Base-by-base conservation (phyloP, 78 protist species). In the Emiliania huxleyi region DNA sequence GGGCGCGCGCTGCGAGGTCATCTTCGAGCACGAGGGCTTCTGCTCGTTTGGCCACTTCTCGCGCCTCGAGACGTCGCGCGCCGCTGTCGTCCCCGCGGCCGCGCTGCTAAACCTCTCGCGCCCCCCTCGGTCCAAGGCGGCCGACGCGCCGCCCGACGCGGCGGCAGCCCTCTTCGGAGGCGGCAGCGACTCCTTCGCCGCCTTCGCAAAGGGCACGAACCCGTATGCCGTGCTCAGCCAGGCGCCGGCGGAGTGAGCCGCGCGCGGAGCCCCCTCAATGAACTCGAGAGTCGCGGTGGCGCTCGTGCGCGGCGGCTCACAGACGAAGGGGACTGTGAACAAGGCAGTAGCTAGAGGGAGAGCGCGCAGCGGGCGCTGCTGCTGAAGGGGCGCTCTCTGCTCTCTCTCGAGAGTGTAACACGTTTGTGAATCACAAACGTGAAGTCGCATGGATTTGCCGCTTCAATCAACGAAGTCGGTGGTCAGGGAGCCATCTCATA, bases 21-120 rank as follows among this genome's bases (percentile, higher is more conserved):
- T 77, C 42, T 77, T 77, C 85, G 85, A 77, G 85, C 85, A 33
- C 44, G 85, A 77, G 46, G 44, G 48, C 85, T 77, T 40, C 85
- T 77, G 85, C 85, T 2, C 35, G 23, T 22, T 33, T 3, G 85
- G 85, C 35, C 85, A 77, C 85, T 77, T 77, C 29, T 18, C 85
- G 18, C 21, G n/a, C 23, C 46, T 77, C 48, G 0, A 37, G n/a
- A 40, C 85, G 85, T 40, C 19, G 29, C 85, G 85, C 33, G 85
- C 85, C 35, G 85, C 85, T 19, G 85, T 77, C 26, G 48, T 77
- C 46, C 46, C 85, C 44, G 44, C 85, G 29, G 2, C 44, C 33
- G 2, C 85, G 26, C 46, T 77, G 23, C 85, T 77, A 45, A 77
- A 77, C 46, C 23, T 77, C 48, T 40, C 48, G 2, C 85, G 85